Evolutionary conservation across 2,329 filamentous ascomycete genomes (phyloP).

Genomic region (Beauveria scarabaeidicola): DNA sequence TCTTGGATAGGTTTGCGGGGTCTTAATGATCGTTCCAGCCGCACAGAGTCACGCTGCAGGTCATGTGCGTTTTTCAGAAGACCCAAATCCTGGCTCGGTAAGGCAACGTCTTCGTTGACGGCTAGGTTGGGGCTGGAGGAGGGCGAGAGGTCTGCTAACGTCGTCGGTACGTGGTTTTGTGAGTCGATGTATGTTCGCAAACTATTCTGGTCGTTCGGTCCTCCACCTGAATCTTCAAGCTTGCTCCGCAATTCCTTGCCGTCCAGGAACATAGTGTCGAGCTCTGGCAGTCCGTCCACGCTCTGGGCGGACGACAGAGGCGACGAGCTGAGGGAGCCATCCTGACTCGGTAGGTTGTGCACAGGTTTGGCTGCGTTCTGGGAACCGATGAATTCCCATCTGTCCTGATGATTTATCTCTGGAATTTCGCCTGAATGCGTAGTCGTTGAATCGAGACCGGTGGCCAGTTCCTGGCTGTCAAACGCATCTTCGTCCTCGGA

Average conservation of each 20-base stretch:
- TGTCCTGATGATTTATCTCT: slow-evolving; percentile 14
- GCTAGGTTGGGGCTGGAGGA: background rate
- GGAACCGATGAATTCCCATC: slow-evolving; percentile 31
- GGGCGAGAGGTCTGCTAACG: background rate
- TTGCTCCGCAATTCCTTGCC: background rate
- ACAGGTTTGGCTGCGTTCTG: slow-evolving; percentile 15
- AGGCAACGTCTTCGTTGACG: background rate
- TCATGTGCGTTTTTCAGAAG: background rate
- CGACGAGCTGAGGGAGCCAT: slow-evolving; percentile 21
- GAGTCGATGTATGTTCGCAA: background rate
- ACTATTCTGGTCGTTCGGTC: background rate
- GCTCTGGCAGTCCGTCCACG: slow-evolving; percentile 18
- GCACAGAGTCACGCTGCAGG: slow-evolving; percentile 21
- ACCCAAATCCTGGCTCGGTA: slow-evolving; percentile 10
- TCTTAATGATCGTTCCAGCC: slow-evolving; percentile 42
- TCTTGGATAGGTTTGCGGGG: slow-evolving; percentile 54
- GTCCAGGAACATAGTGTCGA: slow-evolving; percentile 14
- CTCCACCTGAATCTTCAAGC: slow-evolving; percentile 10
- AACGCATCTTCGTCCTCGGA: slow-evolving; percentile 40
- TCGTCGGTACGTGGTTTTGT: background rate
- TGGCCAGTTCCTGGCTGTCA: slow-evolving; percentile 26
- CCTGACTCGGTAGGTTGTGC: slow-evolving; percentile 5
- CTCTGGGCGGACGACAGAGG: slow-evolving; percentile 26
- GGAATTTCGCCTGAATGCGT: background rate
- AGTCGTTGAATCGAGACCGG: slow-evolving; percentile 13